These are phyloP conservation scores for Hepatocystis sp. DNA, from an alignment of 169 alveolate genomes.

Conservation along the genomic window DNA sequence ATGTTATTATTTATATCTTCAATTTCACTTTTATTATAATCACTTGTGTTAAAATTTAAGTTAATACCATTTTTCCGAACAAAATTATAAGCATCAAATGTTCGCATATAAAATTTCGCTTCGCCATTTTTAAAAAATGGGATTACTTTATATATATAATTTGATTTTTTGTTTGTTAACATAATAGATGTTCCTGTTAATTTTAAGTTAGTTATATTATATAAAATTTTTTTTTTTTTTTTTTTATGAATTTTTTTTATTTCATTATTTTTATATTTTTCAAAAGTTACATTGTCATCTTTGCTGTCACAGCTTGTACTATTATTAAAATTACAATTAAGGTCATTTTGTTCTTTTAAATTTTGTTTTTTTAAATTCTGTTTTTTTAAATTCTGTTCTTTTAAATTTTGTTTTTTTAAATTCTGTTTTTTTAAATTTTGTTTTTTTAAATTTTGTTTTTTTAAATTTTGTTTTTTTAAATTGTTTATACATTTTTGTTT, in stretches of 20 bases:
- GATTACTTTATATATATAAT: slow-evolving; percentile 41
- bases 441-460: too few species aligned
- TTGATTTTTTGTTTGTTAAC: slow-evolving; percentile 38
- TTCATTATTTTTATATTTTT: not conserved
- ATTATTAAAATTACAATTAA: not conserved
- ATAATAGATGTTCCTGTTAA: slow-evolving; percentile 64
- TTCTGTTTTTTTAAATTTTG: too few species aligned
- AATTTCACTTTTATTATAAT: too few species aligned
- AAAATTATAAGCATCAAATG: slow-evolving; percentile 7
- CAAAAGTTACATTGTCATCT: not conserved
- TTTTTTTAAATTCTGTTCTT: too few species aligned
- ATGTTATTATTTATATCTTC: too few species aligned
- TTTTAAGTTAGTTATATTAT: slow-evolving; percentile 22
- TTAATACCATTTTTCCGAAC: not conserved
- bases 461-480: too few species aligned
- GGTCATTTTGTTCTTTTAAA: not conserved
- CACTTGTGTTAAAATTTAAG: too few species aligned
- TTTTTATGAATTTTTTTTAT: too few species aligned
- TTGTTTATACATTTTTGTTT: too few species aligned
- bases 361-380: too few species aligned
- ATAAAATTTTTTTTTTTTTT: slow-evolving; percentile 9
- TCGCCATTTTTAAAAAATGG: slow-evolving; percentile 75
- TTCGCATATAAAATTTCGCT: slow-evolving; percentile 25
- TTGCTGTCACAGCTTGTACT: slow-evolving; percentile 3
- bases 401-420: too few species aligned